Base-by-base conservation (phyloP, 129 eudicot genomes). In the Ambrosia trifida region DNA sequence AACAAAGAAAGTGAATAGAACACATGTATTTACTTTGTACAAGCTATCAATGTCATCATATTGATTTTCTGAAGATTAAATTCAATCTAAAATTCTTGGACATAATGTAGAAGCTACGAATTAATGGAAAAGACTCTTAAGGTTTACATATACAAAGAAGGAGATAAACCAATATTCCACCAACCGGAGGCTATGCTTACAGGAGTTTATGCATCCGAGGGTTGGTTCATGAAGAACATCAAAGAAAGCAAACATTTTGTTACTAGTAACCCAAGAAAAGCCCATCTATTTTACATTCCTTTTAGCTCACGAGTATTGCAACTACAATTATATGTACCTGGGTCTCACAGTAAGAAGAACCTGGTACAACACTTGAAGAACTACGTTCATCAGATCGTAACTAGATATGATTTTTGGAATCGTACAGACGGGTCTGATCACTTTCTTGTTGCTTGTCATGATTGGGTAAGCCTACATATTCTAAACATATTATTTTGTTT, bases 141-240 rank as follows among this genome's bases (percentile, higher is more conserved):
- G 64, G 74, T 69, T 69, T 69, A 69, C 74, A 36, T 69, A 0
- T 69, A 69, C 19, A 69, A 69, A 51, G 63, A 50, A 14, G 64
- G 64, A 9, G 64, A 69, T 13, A 69, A 69, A 69, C 64, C 74
- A 0, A 52, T 69, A 51, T 69, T 69, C 49, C 74, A 69, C 51
- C 19, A 36, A 13, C 74, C 51, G 0, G 31, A 69, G 49, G 18
- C 33, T 3, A 17, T 64, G 32, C 69, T 51, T 4, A 69, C 7
- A 11, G 74, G 74, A 18, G 38, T 53, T 36, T 69, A 69, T 17
- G 64, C 64, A 52, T 69, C 74, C 1, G 74, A 69, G 20, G 74
- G 64, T 2, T 69, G 74, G 64, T 69, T 69, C 64, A 69, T 69
- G 74, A 69, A 36, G 64, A 13, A 69, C 35, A 69, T 52, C 51